Evolutionary conservation across 306 rosid genomes (phyloP), one percentile per base, ranked within the genome.

Genomic region (Arachis hypogaea): DNA sequence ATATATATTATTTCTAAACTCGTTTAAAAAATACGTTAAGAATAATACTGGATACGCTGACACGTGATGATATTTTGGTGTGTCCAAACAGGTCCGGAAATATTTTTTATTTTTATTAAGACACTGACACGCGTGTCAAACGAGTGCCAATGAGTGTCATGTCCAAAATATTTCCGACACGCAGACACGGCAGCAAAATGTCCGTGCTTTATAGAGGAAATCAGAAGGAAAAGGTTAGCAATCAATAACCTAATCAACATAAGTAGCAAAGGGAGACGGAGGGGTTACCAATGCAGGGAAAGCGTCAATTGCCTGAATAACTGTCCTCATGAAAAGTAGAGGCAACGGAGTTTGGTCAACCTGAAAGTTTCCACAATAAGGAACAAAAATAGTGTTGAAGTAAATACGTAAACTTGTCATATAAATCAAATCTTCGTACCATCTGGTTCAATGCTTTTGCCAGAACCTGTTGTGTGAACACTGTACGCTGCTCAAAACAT

Each of bases 401-500:
- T 33, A 54, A 49, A 66, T 52, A 46, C 33, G 38, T 30, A 80
- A 33, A 54, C 33, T 4, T 18, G 40, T 22, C 9, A 14, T 30
- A 41, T 29, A 46, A 11, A 57, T 71, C 28, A 51, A 73, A 65
- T 77, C 80, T 40, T 63, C 86, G 68, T 74, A 95, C 99, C 98
- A 95, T 92, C 76, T 88, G 96, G 76, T 84, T 87, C 91, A 95
- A 82, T 58, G 99, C 98, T 86, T 90, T 95, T 16, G 96, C 99
- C 83, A 95, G 81, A 83, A 90, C 99, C 89, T 95, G 99, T 82
- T 92, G 99, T 7, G 97, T 95, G 83, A 95, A 95, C 66, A 95
- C 98, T 59, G 98, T 95, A 9, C 97, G 92, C 83, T 95, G 99
- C 90, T 95, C 99, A 69, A 95, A 95, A 82, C 99, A 95, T 73